Base-by-base conservation (phyloP, 1,284 basidiomycete species). In the Ceratobasidium sp. region DNA sequence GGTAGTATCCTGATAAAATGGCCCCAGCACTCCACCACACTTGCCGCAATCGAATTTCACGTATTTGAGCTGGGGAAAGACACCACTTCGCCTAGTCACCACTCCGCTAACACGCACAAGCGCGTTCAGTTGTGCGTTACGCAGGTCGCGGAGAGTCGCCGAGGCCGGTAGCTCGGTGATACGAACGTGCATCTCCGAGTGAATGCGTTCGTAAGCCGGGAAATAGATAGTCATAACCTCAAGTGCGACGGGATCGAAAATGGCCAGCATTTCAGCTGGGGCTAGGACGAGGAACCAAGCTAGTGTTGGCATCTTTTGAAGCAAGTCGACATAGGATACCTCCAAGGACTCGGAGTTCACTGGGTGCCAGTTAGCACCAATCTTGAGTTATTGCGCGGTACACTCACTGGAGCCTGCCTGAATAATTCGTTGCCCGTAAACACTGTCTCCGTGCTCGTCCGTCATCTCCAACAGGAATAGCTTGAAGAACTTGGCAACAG, bases 11-110 rank as follows among this genome's bases (percentile, higher is more conserved):
- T 99, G 97, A 78, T 93, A 96, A 83, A 99, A 99, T 0, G 97
- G 97, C 13, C 97, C 97, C 5, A 99, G 84, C 12, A 93, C 88
- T 25, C 90, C 91, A 17, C 91, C 91, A 75, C 97, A 99, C 78
- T 95, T 96, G 64, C 84, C 84, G 79, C 97, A 99, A 80, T 99
- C 94, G 76, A 99, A 99, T 78, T 98, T 98, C 80, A 99, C 96
- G 77, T 98, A 98, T 81, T 99, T 99, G 73, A 99, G 83, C 79
- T 99, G 97, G 13, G 97, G 97, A 80, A 99, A 98, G 10, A 99
- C 96, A 25, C 97, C 96, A 10, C 89, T 94, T 54, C 97, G 87
- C 68, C 97, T 85, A 0, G 97, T 99, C 53, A 99, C 96, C n/a
- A 99, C 97, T 35, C 97, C 97, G 3, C 90, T 88, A 12, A 99